These are phyloP conservation scores for Angomonas deanei DNA, from an alignment of 208 protist species.

Conservation along the genomic window DNA sequence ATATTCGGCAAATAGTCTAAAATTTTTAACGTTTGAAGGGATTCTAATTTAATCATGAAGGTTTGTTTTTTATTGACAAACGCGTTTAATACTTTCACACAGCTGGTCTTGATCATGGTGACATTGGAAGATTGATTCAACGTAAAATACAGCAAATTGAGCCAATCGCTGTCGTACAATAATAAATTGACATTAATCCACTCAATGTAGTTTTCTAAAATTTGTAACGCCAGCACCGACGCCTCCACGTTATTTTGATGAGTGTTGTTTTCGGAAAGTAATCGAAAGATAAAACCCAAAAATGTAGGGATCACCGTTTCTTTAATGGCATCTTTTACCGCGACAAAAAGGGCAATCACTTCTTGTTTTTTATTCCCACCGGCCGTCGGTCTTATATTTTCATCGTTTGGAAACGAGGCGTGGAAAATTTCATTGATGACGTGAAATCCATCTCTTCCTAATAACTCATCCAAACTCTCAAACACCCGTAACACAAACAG, in stretches of 20 bases:
- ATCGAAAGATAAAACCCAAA: no score
- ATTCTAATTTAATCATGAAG: not conserved
- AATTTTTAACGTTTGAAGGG: not conserved
- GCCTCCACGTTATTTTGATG: slow-evolving; percentile 3
- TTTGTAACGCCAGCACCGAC: slow-evolving; percentile 2
- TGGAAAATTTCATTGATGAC: not conserved
- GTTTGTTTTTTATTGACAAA: not conserved
- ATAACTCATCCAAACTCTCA: slow-evolving; percentile 76
- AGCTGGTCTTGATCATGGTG: not conserved
- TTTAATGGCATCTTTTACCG: no score
- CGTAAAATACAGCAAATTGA: no score
- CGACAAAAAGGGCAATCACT: no score
- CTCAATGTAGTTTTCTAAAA: slow-evolving; percentile 75
- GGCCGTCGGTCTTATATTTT: no score
- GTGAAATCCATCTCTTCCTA: not conserved
- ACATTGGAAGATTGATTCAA: no score
- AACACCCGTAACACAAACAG: slow-evolving; percentile 46
- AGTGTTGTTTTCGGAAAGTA: not conserved
- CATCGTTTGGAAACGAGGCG: no score
- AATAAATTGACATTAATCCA: slow-evolving; percentile 71
- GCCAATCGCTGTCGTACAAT: slow-evolving; percentile 23
- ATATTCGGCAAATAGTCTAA: not conserved
- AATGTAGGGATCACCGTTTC: no score
- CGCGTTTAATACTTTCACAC: not conserved
- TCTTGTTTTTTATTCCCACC: no score